A percentile compares a stretch with the other conserved stretches of the same genome.
Conservation (phyloP, 2,329 filamentous ascomycete species). For the Diplocarpon mali region DNA sequence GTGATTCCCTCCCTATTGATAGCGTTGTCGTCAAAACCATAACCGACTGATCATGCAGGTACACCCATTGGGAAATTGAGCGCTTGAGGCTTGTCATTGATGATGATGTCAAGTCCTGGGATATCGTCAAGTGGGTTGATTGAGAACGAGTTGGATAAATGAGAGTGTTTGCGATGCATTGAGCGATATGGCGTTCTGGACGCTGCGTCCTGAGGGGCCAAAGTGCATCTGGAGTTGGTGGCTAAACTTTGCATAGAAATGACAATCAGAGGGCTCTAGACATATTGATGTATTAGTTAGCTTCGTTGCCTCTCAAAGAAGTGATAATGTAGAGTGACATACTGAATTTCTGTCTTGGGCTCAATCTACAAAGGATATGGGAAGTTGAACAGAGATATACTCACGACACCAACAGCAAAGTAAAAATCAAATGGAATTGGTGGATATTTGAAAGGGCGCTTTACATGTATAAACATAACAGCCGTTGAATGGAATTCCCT, state of each 20-base stretch:
- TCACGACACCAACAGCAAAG: no score
- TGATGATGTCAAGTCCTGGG: constrained; percentile 54
- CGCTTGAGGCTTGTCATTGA: constrained; percentile 57
- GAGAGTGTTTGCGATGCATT: background rate
- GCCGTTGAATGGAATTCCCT: no score
- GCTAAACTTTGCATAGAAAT: background rate
- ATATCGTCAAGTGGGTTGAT: constrained; percentile 46
- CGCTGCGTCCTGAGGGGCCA: background rate
- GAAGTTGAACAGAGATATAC: no score
- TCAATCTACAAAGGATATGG: no score
- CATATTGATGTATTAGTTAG: background rate
- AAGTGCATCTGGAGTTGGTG: background rate
- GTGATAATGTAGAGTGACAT: background rate
- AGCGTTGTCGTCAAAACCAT: no score
- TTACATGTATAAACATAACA: no score
- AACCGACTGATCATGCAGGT: constrained; percentile 25
- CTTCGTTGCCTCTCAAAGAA: background rate
- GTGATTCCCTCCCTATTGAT: no score
- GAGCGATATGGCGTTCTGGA: constrained; percentile 1
- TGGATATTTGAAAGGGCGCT: no score
- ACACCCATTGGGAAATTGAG: constrained; percentile 58
- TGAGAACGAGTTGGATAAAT: constrained; percentile 4
- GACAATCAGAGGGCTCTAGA: constrained; percentile 1
- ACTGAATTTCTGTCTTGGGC: no score
- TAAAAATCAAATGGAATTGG: no score